These are phyloP conservation scores for Ilex aquifolium DNA, from an alignment of 257 asterid genomes.

Conservation along the genomic window DNA sequence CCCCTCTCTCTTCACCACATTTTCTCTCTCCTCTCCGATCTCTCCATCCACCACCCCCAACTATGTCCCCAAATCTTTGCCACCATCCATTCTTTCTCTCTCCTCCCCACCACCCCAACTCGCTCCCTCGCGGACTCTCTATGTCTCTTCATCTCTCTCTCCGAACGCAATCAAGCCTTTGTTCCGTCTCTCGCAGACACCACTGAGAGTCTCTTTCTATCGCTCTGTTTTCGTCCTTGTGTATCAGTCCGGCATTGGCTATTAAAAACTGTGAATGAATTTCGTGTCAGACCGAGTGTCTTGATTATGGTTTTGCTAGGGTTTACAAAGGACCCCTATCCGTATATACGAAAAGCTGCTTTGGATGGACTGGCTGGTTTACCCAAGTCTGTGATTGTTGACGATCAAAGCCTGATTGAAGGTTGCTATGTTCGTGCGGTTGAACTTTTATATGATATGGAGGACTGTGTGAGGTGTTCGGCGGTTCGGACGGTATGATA, in stretches of 20 bases:
- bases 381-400: constrained; percentile 35
- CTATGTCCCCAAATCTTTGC: constrained; percentile 28
- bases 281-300: constrained; percentile 56
- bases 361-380: constrained; percentile 57
- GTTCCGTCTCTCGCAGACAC: not conserved
- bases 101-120: constrained; percentile 33
- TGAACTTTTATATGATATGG: constrained; percentile 72
- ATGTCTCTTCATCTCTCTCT: constrained; percentile 35
- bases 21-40: constrained; percentile 47
- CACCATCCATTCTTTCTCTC: constrained; percentile 31
- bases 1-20: constrained; percentile 18
- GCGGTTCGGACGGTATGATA: constrained; percentile 72
- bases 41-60: constrained; percentile 40
- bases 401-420: constrained; percentile 48
- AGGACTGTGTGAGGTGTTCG: constrained; percentile 59
- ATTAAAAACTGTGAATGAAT: constrained; percentile 47
- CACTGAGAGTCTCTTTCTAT: not conserved
- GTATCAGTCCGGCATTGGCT: constrained; percentile 54
- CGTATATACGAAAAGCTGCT: constrained; percentile 59
- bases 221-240: constrained; percentile 53
- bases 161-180: constrained; percentile 4
- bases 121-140: constrained; percentile 46
- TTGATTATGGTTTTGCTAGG: constrained; percentile 68
- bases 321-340: constrained; percentile 84
- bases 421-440: constrained; percentile 73